These are phyloP conservation scores for Lentinula aciculospora DNA, from an alignment of 768 basidiomycete species.

Conservation along the genomic window DNA sequence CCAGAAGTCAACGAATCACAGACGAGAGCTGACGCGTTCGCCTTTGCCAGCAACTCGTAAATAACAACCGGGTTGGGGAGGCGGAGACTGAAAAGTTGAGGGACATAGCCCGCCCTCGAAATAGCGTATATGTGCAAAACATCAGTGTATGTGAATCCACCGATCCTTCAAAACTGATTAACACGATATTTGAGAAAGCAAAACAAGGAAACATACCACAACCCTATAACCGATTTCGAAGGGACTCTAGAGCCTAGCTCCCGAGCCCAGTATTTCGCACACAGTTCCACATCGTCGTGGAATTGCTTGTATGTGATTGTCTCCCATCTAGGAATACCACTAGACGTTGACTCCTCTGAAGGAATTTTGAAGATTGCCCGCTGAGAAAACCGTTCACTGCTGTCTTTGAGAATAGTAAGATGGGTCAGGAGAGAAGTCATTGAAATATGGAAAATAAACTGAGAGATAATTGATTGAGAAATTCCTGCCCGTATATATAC, in stretches of 20 bases:
- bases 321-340: conserved; percentile 43
- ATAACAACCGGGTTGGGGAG: conserved; percentile 69
- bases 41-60: conserved; percentile 60
- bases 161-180: conserved; percentile 41
- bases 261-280: conserved; percentile 59
- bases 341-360: conserved; percentile 34
- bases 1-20: conserved; percentile 51
- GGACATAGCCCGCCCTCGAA: conserved; percentile 71
- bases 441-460: background rate
- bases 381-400: conserved; percentile 42
- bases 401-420: conserved; percentile 57
- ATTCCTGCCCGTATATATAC: conserved; percentile 3
- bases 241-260: conserved; percentile 44
- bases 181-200: conserved; percentile 1
- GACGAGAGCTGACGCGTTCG: conserved; percentile 59
- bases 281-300: conserved; percentile 55
- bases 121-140: conserved; percentile 71
- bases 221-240: conserved; percentile 56
- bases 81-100: conserved; percentile 74
- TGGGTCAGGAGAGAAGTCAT: conserved; percentile 30
- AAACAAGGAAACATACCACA: conserved; percentile 47
- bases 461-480: background rate
- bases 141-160: conserved; percentile 68
- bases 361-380: conserved; percentile 60
- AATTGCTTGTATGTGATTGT: conserved; percentile 63